Evolutionary conservation across 2,329 filamentous ascomycete species (phyloP).

Genomic region (Apiospora malaysiana): DNA sequence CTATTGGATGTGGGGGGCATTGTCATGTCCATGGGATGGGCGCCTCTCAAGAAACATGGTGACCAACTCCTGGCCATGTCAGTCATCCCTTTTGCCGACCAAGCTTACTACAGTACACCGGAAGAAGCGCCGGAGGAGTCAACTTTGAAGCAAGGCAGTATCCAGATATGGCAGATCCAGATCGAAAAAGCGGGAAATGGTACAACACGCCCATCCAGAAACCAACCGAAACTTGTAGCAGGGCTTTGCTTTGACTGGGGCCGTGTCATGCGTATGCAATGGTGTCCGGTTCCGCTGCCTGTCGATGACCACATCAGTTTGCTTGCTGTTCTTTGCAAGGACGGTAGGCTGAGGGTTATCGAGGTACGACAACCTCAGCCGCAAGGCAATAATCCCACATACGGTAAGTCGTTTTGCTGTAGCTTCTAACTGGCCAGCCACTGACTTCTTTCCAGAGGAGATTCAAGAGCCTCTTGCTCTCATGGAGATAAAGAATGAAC

Average conservation of each 20-base stretch:
- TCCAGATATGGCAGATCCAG: slow-evolving; percentile 60
- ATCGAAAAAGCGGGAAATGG: slow-evolving; percentile 39
- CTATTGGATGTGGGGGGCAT: slow-evolving; percentile 61
- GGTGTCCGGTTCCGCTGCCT: slow-evolving; percentile 54
- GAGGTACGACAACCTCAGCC: slow-evolving; percentile 43
- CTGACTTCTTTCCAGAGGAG: slow-evolving; percentile 47
- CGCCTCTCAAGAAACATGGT: slow-evolving; percentile 43
- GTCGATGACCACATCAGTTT: slow-evolving; percentile 42
- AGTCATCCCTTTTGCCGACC: slow-evolving; percentile 56
- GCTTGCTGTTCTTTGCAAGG: slow-evolving; percentile 56
- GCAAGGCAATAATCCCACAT: neutral
- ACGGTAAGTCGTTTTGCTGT: neutral
- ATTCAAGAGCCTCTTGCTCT: slow-evolving; percentile 51
- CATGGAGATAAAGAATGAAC: slow-evolving; percentile 53
- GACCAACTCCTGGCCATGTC: slow-evolving; percentile 59
- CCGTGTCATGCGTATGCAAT: slow-evolving; percentile 55
- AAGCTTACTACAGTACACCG: slow-evolving; percentile 49
- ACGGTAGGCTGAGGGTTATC: slow-evolving; percentile 57
- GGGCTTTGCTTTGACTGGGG: slow-evolving; percentile 58
- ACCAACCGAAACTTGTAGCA: slow-evolving; percentile 46
- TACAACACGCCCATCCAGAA: slow-evolving; percentile 42
- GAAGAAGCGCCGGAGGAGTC: slow-evolving; percentile 44
- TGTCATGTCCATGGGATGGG: slow-evolving; percentile 60
- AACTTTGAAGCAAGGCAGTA: slow-evolving; percentile 49
- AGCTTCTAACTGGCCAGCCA: slow-evolving; percentile 20